These are phyloP conservation scores for Dianthus caryophyllus DNA, from an alignment of 148 eudicot genomes.

Conservation along the genomic window DNA sequence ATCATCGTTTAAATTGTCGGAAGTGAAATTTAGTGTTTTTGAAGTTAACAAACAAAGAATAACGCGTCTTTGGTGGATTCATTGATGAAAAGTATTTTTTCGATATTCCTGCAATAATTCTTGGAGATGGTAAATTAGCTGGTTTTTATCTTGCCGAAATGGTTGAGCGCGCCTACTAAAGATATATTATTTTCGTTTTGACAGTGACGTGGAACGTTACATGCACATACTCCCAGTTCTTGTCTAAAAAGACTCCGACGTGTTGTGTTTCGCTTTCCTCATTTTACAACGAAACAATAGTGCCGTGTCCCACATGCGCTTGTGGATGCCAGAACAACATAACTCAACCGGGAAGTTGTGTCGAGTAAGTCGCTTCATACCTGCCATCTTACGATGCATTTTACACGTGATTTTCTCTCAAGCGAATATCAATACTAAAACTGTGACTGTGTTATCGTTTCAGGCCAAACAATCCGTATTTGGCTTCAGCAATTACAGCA, in stretches of 20 bases:
- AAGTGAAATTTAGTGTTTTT: too few relatives aligned
- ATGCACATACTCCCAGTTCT: constrained; percentile 65
- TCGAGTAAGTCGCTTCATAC: constrained; percentile 32
- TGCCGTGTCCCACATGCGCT: constrained; percentile 56
- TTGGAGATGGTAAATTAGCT: neutral
- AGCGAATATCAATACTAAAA: constrained; percentile 9
- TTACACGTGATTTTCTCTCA: constrained; percentile 11
- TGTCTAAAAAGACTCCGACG: constrained; percentile 50
- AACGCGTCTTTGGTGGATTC: too few relatives aligned
- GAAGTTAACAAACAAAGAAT: too few relatives aligned
- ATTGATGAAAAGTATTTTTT: neutral
- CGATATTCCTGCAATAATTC: neutral
- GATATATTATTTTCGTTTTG: constrained; percentile 12
- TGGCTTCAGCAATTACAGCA: constrained; percentile 40
- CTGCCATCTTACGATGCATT: neutral
- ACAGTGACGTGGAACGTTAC: constrained; percentile 79
- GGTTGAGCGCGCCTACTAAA: neutral
- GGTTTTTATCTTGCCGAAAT: neutral
- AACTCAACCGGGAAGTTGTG: constrained; percentile 46
- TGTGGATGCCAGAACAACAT: constrained; percentile 54
- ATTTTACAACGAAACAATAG: constrained; percentile 54
- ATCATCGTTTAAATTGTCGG: too few relatives aligned
- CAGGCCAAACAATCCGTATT: constrained; percentile 49
- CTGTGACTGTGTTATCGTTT: constrained; percentile 8
- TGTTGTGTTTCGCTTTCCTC: constrained; percentile 77